phyloP scores from a whole-genome alignment of 2,329 filamentous ascomycete genomes.

The Coniochaeta sp. region DNA sequence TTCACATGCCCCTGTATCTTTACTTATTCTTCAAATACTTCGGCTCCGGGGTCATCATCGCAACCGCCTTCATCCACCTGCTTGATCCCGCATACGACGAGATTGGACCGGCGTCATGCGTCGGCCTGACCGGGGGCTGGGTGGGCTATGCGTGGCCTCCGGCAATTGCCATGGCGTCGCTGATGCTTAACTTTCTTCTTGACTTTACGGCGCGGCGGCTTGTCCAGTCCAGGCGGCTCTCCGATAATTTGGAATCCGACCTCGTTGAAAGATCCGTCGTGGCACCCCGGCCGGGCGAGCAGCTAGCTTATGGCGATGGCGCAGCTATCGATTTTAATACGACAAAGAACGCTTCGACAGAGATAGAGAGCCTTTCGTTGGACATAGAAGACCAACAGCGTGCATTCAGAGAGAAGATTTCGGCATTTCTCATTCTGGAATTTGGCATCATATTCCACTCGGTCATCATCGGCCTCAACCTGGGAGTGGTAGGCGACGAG shows the following conservation, averaged over 20 bases:
- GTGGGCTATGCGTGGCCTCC: constrained; percentile 43
- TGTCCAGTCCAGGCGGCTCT: no score
- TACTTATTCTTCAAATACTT: constrained; percentile 70
- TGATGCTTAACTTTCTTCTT: constrained; percentile 40
- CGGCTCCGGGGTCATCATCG: constrained; percentile 69
- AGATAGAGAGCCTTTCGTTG: neutral
- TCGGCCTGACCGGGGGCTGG: constrained; percentile 42
- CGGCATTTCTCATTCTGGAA: constrained; percentile 52
- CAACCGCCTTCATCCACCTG: constrained; percentile 68
- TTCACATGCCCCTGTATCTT: constrained; percentile 53
- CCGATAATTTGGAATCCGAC: constrained; percentile 41
- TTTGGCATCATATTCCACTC: constrained; percentile 71
- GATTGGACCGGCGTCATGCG: constrained; percentile 28
- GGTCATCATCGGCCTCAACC: constrained; percentile 54
- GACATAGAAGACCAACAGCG: constrained; percentile 10
- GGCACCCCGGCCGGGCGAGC: neutral
- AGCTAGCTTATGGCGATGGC: no score
- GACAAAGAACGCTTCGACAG: neutral
- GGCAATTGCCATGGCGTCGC: constrained; percentile 38
- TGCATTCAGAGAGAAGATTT: constrained; percentile 32
- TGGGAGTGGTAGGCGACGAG: constrained; percentile 47
- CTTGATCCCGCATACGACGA: constrained; percentile 19
- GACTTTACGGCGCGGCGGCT: constrained; percentile 43
- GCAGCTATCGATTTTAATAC: no score
- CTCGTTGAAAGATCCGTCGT: constrained; percentile 28